phyloP scores from a whole-genome alignment of 2,329 filamentous ascomycete genomes.

The Drechslerella coelobrocha region DNA sequence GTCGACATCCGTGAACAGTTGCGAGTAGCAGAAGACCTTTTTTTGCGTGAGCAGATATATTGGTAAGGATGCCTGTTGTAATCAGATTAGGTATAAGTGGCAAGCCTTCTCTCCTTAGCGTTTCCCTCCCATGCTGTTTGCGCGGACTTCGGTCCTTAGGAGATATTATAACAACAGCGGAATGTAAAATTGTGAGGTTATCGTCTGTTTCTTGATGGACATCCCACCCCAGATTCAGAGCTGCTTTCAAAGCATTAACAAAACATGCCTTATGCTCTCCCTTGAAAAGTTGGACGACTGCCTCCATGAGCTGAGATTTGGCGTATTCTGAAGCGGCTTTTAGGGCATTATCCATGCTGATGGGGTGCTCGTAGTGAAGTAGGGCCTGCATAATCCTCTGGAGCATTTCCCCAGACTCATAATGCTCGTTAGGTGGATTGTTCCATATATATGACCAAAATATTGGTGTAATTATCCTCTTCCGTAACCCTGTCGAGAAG shows the following conservation, averaged over 20 bases:
- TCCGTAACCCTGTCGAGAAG: background rate
- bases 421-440: background rate
- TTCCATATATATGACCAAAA: background rate
- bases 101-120: too few relatives aligned
- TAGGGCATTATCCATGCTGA: background rate
- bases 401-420: background rate
- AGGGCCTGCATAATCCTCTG: background rate
- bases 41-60: background rate
- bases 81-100: too few relatives aligned
- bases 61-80: background rate
- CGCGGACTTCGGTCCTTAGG: background rate
- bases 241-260: background rate
- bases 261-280: background rate
- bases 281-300: background rate
- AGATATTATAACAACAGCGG: background rate
- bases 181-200: background rate
- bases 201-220: background rate
- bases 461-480: background rate
- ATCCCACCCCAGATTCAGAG: background rate
- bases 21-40: background rate
- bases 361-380: background rate
- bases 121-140: too few relatives aligned
- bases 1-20: background rate
- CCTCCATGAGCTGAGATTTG: background rate
- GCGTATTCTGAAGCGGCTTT: background rate